Conservation (phyloP, 495 filamentous ascomycete genomes). For the Xylaria grammica region DNA sequence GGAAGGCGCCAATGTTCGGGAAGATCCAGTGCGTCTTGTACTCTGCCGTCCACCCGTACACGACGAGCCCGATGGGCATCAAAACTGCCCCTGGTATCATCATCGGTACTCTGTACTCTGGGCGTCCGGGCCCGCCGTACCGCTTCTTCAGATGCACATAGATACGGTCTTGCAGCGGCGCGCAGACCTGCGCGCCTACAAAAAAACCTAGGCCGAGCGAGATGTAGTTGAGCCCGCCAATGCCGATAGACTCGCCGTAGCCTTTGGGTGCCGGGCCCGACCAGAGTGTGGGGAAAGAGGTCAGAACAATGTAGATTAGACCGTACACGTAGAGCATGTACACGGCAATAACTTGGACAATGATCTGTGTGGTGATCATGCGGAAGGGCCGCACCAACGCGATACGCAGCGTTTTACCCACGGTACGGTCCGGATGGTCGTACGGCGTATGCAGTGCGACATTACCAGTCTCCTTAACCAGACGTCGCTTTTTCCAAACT, state of each 20-base stretch:
- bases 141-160: constrained; percentile 66
- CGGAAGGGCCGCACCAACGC: constrained; percentile 62
- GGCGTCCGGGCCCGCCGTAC: constrained; percentile 56
- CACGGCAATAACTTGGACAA: constrained; percentile 56
- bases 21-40: constrained; percentile 69
- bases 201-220: constrained; percentile 74
- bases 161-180: constrained; percentile 65
- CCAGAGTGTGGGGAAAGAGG: constrained; percentile 71
- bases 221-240: constrained; percentile 72
- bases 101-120: constrained; percentile 73
- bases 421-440: constrained; percentile 51
- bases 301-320: constrained; percentile 73
- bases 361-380: constrained; percentile 64
- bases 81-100: constrained; percentile 60
- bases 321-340: constrained; percentile 70
- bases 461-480: constrained; percentile 71
- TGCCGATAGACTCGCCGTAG: constrained; percentile 66
- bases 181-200: constrained; percentile 66
- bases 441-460: constrained; percentile 64
- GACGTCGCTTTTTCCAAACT: constrained; percentile 55
- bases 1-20: constrained; percentile 69
- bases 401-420: constrained; percentile 47
- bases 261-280: constrained; percentile 38
- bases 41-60: constrained; percentile 76
- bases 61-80: constrained; percentile 68